Evolutionary conservation across 2,329 filamentous ascomycete species (phyloP).

Genomic region (Ceratocystiopsis minuta): DNA sequence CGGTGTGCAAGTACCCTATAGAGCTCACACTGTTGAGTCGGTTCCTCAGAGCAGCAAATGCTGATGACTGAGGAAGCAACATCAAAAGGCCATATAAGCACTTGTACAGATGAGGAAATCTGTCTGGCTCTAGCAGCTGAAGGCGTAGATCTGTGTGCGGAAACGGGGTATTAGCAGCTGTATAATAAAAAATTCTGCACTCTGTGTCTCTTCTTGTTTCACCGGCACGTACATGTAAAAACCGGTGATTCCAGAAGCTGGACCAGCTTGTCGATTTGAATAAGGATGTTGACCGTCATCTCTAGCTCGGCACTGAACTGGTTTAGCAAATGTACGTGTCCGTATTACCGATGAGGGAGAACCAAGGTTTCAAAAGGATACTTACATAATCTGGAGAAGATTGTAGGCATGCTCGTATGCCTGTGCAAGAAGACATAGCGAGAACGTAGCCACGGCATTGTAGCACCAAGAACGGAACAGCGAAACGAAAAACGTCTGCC

Average conservation of each 20-base stretch:
- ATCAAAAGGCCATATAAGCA: conserved; percentile 94
- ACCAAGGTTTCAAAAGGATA: conserved; percentile 15
- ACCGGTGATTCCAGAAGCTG: conserved; percentile 93
- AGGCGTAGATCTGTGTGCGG: conserved; percentile 58
- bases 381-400: conserved; percentile 78
- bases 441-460: conserved; percentile 95
- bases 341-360: background rate
- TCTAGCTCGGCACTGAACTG: conserved; percentile 66
- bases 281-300: conserved; percentile 97
- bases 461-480: conserved; percentile 96
- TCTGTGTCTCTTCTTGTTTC: background rate
- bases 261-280: conserved; percentile 96
- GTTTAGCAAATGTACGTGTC: too few relatives aligned
- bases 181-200: background rate
- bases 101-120: conserved; percentile 88
- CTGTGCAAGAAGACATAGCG: conserved; percentile 82
- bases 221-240: conserved; percentile 59
- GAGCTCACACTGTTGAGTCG: conserved; percentile 91
- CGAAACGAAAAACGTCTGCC: conserved; percentile 85
- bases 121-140: conserved; percentile 87
- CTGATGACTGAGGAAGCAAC: conserved; percentile 94
- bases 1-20: conserved; percentile 83
- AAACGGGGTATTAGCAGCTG: too few relatives aligned
- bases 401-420: conserved; percentile 98
- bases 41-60: conserved; percentile 92